These are phyloP conservation scores for Trypanosoma scelopori DNA, from an alignment of 208 protist genomes.

Conservation along the genomic window DNA sequence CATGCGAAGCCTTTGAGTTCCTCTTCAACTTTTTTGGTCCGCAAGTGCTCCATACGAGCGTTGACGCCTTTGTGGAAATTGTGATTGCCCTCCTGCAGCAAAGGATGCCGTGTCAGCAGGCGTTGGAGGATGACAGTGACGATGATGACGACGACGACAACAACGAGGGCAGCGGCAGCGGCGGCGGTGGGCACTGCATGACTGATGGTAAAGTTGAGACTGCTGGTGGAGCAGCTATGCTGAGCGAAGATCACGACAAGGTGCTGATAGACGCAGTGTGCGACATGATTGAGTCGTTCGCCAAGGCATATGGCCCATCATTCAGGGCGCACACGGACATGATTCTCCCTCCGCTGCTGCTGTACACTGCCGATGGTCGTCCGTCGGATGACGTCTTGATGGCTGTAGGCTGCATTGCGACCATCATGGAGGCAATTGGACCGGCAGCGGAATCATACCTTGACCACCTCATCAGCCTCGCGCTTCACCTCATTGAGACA, in stretches of 20 bases:
- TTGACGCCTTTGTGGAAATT: constrained; percentile 49
- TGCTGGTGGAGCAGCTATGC: constrained; percentile 12
- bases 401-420: constrained; percentile 53
- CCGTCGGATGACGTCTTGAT: constrained; percentile 72
- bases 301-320: constrained; percentile 66
- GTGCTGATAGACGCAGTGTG: constrained; percentile 61
- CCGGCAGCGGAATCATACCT: constrained; percentile 35
- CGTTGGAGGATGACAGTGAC: constrained; percentile 32
- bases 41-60: constrained; percentile 41
- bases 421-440: constrained; percentile 50
- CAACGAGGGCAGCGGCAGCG: background rate
- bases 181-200: background rate
- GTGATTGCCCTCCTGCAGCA: constrained; percentile 51
- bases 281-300: constrained; percentile 71
- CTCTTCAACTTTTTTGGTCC: constrained; percentile 77
- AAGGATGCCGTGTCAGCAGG: constrained; percentile 48
- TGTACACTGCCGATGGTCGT: constrained; percentile 50
- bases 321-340: constrained; percentile 47
- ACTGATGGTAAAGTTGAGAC: background rate
- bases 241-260: constrained; percentile 75
- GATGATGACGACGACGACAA: constrained; percentile 48
- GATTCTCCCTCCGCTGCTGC: constrained; percentile 56
- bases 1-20: constrained; percentile 67
- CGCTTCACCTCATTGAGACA: constrained; percentile 42
- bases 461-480: constrained; percentile 48